phyloP scores from a whole-genome alignment of 805 yeast species.

The Sugiyamaella valdiviana region DNA sequence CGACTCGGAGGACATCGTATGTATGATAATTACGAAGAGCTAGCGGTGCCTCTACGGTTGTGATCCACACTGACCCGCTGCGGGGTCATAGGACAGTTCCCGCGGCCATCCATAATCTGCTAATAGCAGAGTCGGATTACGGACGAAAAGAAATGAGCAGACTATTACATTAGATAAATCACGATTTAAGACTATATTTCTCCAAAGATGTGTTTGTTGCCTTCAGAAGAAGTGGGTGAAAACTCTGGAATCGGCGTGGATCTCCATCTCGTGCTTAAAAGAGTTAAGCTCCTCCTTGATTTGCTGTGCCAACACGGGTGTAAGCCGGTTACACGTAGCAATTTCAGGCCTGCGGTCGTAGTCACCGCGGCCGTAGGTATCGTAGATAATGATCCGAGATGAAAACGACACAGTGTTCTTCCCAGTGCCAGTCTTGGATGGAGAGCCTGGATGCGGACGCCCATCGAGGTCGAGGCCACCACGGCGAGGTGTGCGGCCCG shows the following conservation, averaged over 20 bases:
- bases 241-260: constrained; percentile 72
- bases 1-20: too few relatives aligned
- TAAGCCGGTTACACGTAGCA: constrained; percentile 86
- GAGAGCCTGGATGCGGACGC: constrained; percentile 3
- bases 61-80: too few relatives aligned
- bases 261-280: constrained; percentile 71
- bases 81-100: too few relatives aligned
- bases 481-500: constrained; percentile 1
- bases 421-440: not conserved
- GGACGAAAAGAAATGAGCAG: not conserved
- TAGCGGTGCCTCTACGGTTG: too few relatives aligned
- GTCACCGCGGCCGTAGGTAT: constrained; percentile 74
- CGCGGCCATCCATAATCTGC: too few relatives aligned
- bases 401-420: constrained; percentile 54
- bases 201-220: not conserved
- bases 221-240: constrained; percentile 74
- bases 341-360: constrained; percentile 91
- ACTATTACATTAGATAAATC: not conserved
- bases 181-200: not conserved
- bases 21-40: too few relatives aligned
- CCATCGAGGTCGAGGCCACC: not conserved
- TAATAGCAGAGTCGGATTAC: too few relatives aligned
- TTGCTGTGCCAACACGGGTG: constrained; percentile 79
- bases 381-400: constrained; percentile 74
- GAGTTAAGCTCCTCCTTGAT: constrained; percentile 80